Evolutionary conservation across 2,329 filamentous ascomycete genomes (phyloP), one percentile per base, ranked within the genome.

Genomic region (Epichloe gansuensis): DNA sequence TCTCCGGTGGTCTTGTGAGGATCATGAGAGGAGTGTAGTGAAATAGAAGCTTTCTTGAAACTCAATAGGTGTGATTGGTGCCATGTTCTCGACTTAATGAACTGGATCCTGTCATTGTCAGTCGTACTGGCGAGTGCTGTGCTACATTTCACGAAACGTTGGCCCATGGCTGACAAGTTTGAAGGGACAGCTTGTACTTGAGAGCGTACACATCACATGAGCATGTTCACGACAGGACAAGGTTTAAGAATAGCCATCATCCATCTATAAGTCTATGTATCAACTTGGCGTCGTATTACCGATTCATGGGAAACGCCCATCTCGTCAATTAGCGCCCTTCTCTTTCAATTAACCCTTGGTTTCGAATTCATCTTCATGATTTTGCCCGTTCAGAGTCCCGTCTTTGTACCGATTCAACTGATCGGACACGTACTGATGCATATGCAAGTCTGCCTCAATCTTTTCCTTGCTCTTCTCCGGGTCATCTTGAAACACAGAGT

Each of bases 361-460:
- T 62, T 77, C 75, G 56, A 71, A 70, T 60, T 78, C 75, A 39
- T 77, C 74, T 11, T 65, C 70, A 11, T 66, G 60, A 15, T 56
- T 62, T 25, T 61, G 61, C 43, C 57, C 53, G 49, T 58, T 60
- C 23, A 54, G 21, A 34, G 31, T 49, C 21, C 66, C 63, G 25
- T 64, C 61, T 56, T 61, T 82, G 61, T 93, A 83, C 52, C 83
- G 75, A 66, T 84, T 77, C 53, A 96, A 74, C 70, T 95, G 86
- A 56, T 89, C 85, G 34, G 79, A 82, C 52, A 96, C 85, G 65
- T 95, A 95, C 57, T 81, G 78, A 55, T 87, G 83, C 62, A 95
- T 80, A 58, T 93, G 86, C 51, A 78, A 73, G 60, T 89, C 78
- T 0, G 81, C 80, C 61, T 81, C 76, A 36, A 64, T 65, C 31